Evolutionary conservation across 176 grass and related monocot species (phyloP).

Genomic region (maize (Zea mays)): Zm-B73-REFERENCE-NAM-5.0 NC_050097.1:189822501-189823000

Average conservation of each 20-base stretch:
- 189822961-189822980: background rate
- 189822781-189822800: background rate
- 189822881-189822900: constrained; percentile 13
- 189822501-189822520: constrained; percentile 11
- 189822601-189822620: background rate
- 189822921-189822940: background rate
- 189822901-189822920: background rate
- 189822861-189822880: background rate
- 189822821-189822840: background rate
- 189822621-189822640: constrained; percentile 13
- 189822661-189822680: background rate
- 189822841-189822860: background rate
- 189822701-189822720: background rate
- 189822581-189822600: constrained; percentile 3
- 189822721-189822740: background rate
- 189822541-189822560: constrained; percentile 2
- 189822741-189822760: background rate
- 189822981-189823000: background rate
- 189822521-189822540: background rate
- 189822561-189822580: constrained; percentile 21
- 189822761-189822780: constrained; percentile 8
- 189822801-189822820: background rate
- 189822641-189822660: background rate
- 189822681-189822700: constrained; percentile 4
- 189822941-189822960: background rate